Evolutionary conservation across 352 stramenopile genomes (phyloP).

Genomic region (Pythium phragmitis): DNA sequence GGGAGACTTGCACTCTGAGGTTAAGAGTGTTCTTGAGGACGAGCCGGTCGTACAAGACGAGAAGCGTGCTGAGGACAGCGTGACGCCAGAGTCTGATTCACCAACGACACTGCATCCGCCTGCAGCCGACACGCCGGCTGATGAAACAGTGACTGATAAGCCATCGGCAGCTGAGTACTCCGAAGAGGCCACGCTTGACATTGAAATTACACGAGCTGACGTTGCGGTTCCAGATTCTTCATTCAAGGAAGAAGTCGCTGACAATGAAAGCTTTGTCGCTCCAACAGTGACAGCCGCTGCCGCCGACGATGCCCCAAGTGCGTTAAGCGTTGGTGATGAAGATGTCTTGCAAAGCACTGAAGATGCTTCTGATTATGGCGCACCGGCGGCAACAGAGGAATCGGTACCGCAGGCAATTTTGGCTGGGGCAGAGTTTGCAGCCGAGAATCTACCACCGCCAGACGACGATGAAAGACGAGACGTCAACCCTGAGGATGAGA

Average conservation of each 20-base stretch:
- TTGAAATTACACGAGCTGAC: neutral
- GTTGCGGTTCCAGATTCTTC: neutral
- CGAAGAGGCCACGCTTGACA: neutral
- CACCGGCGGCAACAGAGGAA: neutral
- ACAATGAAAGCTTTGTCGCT: too few species aligned
- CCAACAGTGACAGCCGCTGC: too few species aligned
- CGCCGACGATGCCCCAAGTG: too few species aligned
- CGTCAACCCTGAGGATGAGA: neutral
- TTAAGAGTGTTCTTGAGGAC: neutral
- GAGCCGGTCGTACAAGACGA: neutral
- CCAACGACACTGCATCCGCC: too few species aligned
- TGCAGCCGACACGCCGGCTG: too few species aligned
- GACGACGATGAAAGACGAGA: neutral
- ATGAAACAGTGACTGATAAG: too few species aligned
- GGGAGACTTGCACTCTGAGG: neutral
- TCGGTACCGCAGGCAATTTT: neutral
- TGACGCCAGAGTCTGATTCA: too few species aligned
- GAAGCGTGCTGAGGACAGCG: neutral
- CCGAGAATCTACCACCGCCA: neutral
- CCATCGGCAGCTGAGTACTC: too few species aligned
- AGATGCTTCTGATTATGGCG: neutral
- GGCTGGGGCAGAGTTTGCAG: neutral
- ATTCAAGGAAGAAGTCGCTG: neutral
- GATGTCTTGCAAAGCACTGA: neutral
- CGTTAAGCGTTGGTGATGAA: neutral